These are phyloP conservation scores for Coemansia sp. DNA, from an alignment of 192 early-diverging fungal genomes.

Conservation along the genomic window DNA sequence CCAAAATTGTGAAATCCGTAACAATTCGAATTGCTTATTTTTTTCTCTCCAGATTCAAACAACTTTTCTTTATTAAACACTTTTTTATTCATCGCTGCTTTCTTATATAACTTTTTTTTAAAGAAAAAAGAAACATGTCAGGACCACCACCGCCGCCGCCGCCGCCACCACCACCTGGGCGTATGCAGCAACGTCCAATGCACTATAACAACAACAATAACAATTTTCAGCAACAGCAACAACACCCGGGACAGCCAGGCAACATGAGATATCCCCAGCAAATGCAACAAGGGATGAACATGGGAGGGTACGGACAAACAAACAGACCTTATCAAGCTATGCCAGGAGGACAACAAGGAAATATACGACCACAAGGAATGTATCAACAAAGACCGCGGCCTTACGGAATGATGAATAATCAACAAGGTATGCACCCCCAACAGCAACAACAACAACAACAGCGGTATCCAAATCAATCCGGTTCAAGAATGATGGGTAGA, in stretches of 20 bases:
- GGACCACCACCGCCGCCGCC: conserved; percentile 8
- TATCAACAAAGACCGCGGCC: neutral
- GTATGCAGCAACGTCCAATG: neutral
- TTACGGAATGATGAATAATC: too few species aligned
- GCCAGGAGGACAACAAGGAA: neutral
- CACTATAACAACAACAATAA: neutral
- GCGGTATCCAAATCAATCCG: neutral
- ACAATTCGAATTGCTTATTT: too few species aligned
- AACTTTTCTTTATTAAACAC: too few species aligned
- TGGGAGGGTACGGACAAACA: neutral
- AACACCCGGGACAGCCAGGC: conserved; percentile 1
- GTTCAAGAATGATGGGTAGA: neutral
- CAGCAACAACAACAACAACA: neutral
- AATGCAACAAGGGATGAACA: neutral
- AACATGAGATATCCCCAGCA: conserved; percentile 7
- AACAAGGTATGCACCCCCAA: too few species aligned
- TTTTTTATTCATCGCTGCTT: too few species aligned
- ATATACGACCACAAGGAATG: neutral
- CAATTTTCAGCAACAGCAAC: conserved; percentile 2
- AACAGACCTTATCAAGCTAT: neutral
- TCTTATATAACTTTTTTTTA: too few species aligned
- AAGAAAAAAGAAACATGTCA: neutral
- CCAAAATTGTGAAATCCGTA: too few species aligned
- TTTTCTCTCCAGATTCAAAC: too few species aligned
- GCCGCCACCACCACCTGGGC: neutral